phyloP scores from a whole-genome alignment of 73 alveolate species.

The Stentor coeruleus region DNA sequence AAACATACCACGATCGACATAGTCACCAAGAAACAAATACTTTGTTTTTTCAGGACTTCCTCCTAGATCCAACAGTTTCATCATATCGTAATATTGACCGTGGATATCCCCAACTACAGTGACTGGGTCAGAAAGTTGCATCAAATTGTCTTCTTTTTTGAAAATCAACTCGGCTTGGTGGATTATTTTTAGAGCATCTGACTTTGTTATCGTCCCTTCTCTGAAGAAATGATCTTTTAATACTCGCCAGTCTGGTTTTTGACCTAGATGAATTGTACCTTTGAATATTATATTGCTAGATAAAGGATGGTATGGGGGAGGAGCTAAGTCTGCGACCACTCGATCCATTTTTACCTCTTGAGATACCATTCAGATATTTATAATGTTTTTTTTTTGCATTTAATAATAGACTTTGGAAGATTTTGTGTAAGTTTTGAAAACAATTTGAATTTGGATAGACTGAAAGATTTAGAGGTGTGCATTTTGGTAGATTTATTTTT shows the following conservation, averaged over 20 bases:
- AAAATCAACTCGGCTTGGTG: slow-evolving; percentile 3
- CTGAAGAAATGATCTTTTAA: slow-evolving; percentile 44
- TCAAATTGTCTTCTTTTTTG: slow-evolving; percentile 55
- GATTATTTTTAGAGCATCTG: slow-evolving; percentile 34
- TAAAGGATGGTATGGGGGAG: too few species aligned
- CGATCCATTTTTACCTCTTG: too few species aligned
- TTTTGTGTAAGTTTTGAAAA: too few species aligned
- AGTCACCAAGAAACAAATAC: slow-evolving; percentile 69
- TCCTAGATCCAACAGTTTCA: slow-evolving; percentile 52
- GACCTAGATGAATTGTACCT: too few species aligned
- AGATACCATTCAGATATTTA: too few species aligned
- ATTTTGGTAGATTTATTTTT: too few species aligned
- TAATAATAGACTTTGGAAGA: too few species aligned
- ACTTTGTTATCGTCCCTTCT: slow-evolving; percentile 57
- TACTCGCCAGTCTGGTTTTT: slow-evolving; percentile 65
- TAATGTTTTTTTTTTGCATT: too few species aligned
- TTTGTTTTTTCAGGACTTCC: slow-evolving; percentile 53
- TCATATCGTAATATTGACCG: slow-evolving; percentile 67
- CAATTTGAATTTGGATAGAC: too few species aligned
- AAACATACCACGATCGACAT: slow-evolving; percentile 69
- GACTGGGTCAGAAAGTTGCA: slow-evolving; percentile 52
- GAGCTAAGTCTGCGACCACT: too few species aligned
- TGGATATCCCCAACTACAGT: slow-evolving; percentile 73
- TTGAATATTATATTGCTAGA: too few species aligned
- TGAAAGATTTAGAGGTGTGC: too few species aligned